A percentile compares a stretch with the other conserved stretches of the same genome.
Evolutionary conservation across 2,329 filamentous ascomycete genomes (phyloP).

Genomic region (Penicillium hesseltinei): DNA sequence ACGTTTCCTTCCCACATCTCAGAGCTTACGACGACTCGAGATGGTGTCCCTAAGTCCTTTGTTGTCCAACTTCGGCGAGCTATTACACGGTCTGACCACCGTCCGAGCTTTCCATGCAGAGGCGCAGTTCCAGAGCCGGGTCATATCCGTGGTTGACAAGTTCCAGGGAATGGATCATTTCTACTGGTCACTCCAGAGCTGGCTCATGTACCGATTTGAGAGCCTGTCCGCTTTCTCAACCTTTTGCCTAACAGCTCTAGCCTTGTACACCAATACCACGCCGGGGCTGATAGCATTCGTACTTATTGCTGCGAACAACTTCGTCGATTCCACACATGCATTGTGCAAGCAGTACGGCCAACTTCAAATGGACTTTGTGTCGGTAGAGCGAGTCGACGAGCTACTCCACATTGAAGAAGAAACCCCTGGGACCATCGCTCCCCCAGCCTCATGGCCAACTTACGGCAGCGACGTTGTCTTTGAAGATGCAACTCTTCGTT

Average conservation of each 20-base stretch:
- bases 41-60: slow-evolving; percentile 86
- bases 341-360: slow-evolving; percentile 79
- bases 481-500: slow-evolving; percentile 72
- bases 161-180: slow-evolving; percentile 97
- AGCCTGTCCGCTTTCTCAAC: slow-evolving; percentile 69
- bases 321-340: slow-evolving; percentile 67
- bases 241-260: slow-evolving; percentile 69
- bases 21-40: slow-evolving; percentile 77
- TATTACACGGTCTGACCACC: slow-evolving; percentile 80
- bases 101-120: slow-evolving; percentile 81
- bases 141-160: slow-evolving; percentile 76
- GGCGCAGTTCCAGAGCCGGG: slow-evolving; percentile 72
- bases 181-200: slow-evolving; percentile 85
- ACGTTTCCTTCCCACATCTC: slow-evolving; percentile 76
- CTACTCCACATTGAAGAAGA: slow-evolving; percentile 78
- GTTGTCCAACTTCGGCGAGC: slow-evolving; percentile 87
- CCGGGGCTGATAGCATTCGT: slow-evolving; percentile 82
- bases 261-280: slow-evolving; percentile 70
- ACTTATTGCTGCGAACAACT: slow-evolving; percentile 63
- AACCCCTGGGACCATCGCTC: slow-evolving; percentile 61
- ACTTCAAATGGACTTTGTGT: slow-evolving; percentile 89
- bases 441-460: slow-evolving; percentile 74
- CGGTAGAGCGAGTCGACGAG: slow-evolving; percentile 81
- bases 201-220: slow-evolving; percentile 80
- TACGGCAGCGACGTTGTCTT: slow-evolving; percentile 72